phyloP scores from a whole-genome alignment of 352 stramenopile genomes.

The Thraustochytrium striatum region DNA sequence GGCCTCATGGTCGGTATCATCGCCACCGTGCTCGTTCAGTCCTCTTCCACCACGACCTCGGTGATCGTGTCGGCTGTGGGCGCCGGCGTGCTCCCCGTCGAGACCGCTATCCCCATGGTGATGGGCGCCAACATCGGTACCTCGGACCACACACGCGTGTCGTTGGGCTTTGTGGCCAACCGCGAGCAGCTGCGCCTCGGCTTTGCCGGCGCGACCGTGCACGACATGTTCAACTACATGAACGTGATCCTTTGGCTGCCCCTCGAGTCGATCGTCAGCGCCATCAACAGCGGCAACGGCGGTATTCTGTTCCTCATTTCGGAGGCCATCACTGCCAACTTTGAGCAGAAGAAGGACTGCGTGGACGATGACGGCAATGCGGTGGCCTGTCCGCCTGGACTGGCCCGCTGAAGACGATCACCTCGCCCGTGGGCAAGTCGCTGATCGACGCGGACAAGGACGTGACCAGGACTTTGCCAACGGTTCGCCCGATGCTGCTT shows the following conservation, averaged over 20 bases:
- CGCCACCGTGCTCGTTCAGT: slow-evolving; percentile 65
- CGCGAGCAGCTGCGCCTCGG: slow-evolving; percentile 47
- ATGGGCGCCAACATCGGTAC: slow-evolving; percentile 86
- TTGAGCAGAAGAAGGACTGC: slow-evolving; percentile 54
- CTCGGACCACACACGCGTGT: too few relatives aligned
- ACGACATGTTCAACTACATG: slow-evolving; percentile 81
- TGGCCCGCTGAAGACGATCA: slow-evolving; percentile 55
- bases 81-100: slow-evolving; percentile 12
- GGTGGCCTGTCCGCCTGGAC: slow-evolving; percentile 40
- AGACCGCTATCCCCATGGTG: slow-evolving; percentile 61
- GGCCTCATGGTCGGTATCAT: slow-evolving; percentile 63
- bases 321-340: background rate
- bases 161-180: slow-evolving; percentile 33
- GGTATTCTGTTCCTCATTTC: slow-evolving; percentile 58
- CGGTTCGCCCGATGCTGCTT: background rate
- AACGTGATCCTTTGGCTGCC: slow-evolving; percentile 70
- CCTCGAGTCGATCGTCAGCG: slow-evolving; percentile 64
- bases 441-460: slow-evolving; percentile 60
- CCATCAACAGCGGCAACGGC: slow-evolving; percentile 63
- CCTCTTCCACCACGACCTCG: slow-evolving; percentile 64
- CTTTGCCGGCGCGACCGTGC: slow-evolving; percentile 66
- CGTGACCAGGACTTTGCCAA: slow-evolving; percentile 60
- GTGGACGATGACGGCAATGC: slow-evolving; percentile 58
- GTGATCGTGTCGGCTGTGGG: slow-evolving; percentile 63
- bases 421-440: slow-evolving; percentile 13